phyloP scores from a whole-genome alignment of 2,329 filamentous ascomycete genomes.

The Aspergillus aculeatus region DNA sequence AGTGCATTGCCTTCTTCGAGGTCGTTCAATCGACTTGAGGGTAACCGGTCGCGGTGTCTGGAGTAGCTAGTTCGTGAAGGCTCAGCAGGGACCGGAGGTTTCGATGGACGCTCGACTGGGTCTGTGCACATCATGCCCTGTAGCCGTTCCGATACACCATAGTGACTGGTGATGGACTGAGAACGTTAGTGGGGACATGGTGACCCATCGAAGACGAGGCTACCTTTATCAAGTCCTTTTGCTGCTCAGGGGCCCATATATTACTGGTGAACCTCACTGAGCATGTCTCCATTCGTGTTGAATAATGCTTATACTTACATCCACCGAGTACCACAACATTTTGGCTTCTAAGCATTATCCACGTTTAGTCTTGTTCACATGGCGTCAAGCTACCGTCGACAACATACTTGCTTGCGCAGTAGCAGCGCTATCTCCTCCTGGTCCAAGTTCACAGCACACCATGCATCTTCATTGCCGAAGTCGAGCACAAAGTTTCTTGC shows the following conservation, averaged over 20 bases:
- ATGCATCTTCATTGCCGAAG: conserved; percentile 44
- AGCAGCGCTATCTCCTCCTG: conserved; percentile 35
- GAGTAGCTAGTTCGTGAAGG: conserved; percentile 12
- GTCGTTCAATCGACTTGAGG: conserved; percentile 25
- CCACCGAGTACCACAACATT: conserved; percentile 62
- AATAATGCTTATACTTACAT: conserved; percentile 52
- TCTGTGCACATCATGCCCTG: conserved; percentile 62
- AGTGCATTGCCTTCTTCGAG: conserved; percentile 32
- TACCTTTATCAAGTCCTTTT: conserved; percentile 54
- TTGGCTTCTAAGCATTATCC: conserved; percentile 41
- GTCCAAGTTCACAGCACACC: conserved; percentile 40
- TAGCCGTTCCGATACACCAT: conserved; percentile 67
- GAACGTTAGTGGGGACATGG: conserved; percentile 6
- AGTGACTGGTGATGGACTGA: conserved; percentile 56
- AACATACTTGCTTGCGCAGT: conserved; percentile 34
- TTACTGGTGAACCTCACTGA: conserved; percentile 50
- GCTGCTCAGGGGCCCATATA: conserved; percentile 66
- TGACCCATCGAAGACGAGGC: not conserved
- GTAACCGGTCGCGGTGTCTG: conserved; percentile 11
- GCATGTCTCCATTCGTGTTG: not conserved
- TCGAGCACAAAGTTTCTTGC: conserved; percentile 45
- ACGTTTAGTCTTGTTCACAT: not conserved
- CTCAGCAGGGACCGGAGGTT: conserved; percentile 18
- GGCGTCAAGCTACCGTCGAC: not conserved
- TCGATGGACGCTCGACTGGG: conserved; percentile 40